Base-by-base conservation (phyloP, 2,329 filamentous ascomycete species). In the Fusarium nygamai region DNA sequence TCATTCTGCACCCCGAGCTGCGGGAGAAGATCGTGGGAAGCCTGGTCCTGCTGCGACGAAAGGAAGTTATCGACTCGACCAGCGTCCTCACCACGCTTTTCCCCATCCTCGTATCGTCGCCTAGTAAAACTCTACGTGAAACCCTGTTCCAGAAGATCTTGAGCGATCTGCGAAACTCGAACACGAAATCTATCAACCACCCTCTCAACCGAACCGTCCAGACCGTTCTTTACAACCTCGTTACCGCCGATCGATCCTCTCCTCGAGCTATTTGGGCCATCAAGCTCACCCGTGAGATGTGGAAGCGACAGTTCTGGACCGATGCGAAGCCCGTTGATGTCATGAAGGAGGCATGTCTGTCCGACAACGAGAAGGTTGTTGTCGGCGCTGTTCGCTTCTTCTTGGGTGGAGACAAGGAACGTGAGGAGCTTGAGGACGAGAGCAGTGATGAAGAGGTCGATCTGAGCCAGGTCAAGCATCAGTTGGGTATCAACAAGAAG, bases 241-340 rank as follows among this genome's bases (percentile, higher is more conserved):
- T 98, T 50, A 94, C 94, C 22, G 93, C 93, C 8, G 96, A 99
- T 82, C 91, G 93, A 47, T 88, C 93, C 14, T 97, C 95, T 2
- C 88, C 94, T 2, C 96, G 97, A 79, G 94, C 93, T 8, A 88
- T 99, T 57, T 99, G 96, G 96, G 95, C 96, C 8, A 94, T 98
- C 70, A 98, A 98, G 83, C 89, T 99, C 73, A 97, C 95, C 8
- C 90, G 96, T 71, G 96, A 99, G 85, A 86, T 99, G 80, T 99
- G 96, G 96, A 97, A 95, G 84, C 90, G 96, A 53, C 95, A 98
- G 78, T 92, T 98, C 73, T 99, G 96, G 96, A 94, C 93, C 16
- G 96, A 99, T 79, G 90, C 95, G 5, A 96, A 95, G 82, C 92
- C 96, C 0, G 96, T 98, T n/a, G 95, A 98, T 79, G 94, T 98